A percentile compares a stretch with the other conserved stretches of the same genome.
These are phyloP conservation scores for Beauveria sp. DNA, from an alignment of 2,329 filamentous ascomycete genomes.

Conservation along the genomic window DNA sequence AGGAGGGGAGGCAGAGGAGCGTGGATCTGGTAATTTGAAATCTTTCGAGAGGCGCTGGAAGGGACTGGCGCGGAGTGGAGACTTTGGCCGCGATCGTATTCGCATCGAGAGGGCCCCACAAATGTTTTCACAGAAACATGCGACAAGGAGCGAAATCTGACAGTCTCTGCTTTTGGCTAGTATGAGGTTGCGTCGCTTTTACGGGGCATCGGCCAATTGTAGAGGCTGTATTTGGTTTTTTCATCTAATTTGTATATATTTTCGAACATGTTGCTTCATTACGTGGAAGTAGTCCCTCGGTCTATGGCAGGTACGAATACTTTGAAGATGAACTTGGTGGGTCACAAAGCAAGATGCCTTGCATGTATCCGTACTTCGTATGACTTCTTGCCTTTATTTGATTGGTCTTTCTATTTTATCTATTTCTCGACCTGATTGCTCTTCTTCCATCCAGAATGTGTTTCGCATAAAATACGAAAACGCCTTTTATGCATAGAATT, in stretches of 20 bases:
- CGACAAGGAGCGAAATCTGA: neutral
- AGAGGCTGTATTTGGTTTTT: neutral
- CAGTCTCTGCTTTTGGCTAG: neutral
- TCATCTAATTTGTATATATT: neutral
- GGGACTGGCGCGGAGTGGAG: neutral
- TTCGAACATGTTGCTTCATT: neutral
- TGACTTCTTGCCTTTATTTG: no score
- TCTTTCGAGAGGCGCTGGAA: conserved; percentile 4
- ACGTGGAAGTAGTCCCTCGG: no score
- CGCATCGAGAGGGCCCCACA: neutral
- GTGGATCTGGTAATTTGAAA: neutral
- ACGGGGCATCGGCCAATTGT: conserved; percentile 3
- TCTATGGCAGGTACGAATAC: no score
- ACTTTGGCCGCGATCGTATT: neutral
- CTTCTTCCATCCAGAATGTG: no score
- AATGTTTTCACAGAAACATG: neutral
- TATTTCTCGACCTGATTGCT: no score
- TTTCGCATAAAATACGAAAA: no score
- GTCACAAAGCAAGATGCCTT: no score
- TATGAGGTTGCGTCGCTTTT: neutral
- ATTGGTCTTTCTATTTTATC: no score
- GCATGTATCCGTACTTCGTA: no score
- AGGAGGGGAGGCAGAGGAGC: neutral
- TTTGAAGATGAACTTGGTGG: no score
- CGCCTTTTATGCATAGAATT: no score